Evolutionary conservation across 108 stramenopile species (phyloP).

Genomic region (Nitzschia putrida): DNA sequence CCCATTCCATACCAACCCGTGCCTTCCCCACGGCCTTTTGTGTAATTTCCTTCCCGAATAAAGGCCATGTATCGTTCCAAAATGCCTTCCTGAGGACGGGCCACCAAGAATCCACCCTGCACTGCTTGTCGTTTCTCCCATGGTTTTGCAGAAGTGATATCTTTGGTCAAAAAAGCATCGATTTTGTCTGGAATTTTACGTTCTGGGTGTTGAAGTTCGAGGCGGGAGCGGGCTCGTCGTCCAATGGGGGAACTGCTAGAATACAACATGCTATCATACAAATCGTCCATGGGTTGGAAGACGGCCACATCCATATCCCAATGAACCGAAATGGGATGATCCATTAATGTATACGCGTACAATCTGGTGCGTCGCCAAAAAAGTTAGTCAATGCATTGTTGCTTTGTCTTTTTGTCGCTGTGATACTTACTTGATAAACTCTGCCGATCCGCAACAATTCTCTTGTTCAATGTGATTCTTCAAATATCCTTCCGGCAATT

Average conservation of each 20-base stretch:
- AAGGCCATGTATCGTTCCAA: constrained; percentile 56
- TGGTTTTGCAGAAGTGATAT: constrained; percentile 56
- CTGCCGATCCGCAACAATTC: constrained; percentile 69
- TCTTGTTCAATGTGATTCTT: constrained; percentile 56
- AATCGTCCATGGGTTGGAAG: constrained; percentile 66
- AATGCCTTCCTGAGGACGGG: constrained; percentile 36
- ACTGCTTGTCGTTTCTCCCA: constrained; percentile 51
- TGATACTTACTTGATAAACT: constrained; percentile 47
- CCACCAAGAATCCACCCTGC: constrained; percentile 73
- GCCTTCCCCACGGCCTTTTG: constrained; percentile 46
- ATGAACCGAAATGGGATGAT: constrained; percentile 60
- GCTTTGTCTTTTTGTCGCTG: too few species aligned
- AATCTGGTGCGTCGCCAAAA: constrained; percentile 32
- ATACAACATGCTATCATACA: constrained; percentile 72
- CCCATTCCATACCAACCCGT: constrained; percentile 69
- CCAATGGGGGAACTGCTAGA: constrained; percentile 34
- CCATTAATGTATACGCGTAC: constrained; percentile 66
- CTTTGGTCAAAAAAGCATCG: constrained; percentile 71
- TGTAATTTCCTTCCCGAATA: constrained; percentile 64
- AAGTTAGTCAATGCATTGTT: background rate
- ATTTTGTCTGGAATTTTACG: constrained; percentile 54
- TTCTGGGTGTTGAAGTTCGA: constrained; percentile 57
- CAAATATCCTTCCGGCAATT: constrained; percentile 54
- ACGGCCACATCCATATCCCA: constrained; percentile 64
- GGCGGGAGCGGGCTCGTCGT: constrained; percentile 31